Conservation (phyloP, 805 yeast species). For the Candida vaughaniae region DNA sequence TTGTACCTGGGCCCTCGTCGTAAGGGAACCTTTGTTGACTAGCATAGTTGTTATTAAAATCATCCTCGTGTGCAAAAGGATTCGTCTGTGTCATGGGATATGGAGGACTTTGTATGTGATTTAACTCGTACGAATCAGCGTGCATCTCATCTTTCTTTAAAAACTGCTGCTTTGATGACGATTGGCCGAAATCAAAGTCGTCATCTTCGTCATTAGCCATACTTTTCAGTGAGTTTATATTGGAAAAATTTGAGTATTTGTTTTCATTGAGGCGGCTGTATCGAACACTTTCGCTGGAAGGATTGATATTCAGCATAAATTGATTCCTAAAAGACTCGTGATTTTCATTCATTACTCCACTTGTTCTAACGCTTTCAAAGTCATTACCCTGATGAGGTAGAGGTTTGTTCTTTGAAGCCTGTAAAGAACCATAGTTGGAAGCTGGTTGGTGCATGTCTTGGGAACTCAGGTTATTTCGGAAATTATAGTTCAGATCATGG, state of each 20-base stretch:
- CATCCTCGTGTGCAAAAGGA: conserved; percentile 5
- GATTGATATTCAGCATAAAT: conserved; percentile 19
- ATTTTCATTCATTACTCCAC: conserved; percentile 3
- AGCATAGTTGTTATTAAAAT: not conserved
- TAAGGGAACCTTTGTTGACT: conserved; percentile 9
- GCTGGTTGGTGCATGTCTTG: not conserved
- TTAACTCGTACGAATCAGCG: conserved; percentile 2
- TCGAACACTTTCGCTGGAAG: conserved; percentile 11
- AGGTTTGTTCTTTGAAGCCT: not conserved
- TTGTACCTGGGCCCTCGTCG: conserved; percentile 1
- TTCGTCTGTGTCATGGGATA: not conserved
- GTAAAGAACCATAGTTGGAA: not conserved
- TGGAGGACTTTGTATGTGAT: not conserved
- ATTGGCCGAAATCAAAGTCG: conserved; percentile 10
- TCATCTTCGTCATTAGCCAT: conserved; percentile 5
- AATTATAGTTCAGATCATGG: not conserved
- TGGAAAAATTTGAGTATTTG: too few species aligned
- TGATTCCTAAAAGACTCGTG: conserved; percentile 14
- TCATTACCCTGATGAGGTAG: conserved; percentile 6
- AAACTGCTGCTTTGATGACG: conserved; percentile 1
- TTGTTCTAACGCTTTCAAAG: conserved; percentile 5
- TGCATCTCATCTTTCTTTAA: not conserved
- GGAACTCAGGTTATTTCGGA: too few species aligned
- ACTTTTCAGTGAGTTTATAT: not conserved
- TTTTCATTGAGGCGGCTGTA: not conserved